A percentile compares a stretch with the other conserved stretches of the same genome.
These are phyloP conservation scores for Mycena rosella DNA, from an alignment of 768 basidiomycete genomes.

Conservation along the genomic window DNA sequence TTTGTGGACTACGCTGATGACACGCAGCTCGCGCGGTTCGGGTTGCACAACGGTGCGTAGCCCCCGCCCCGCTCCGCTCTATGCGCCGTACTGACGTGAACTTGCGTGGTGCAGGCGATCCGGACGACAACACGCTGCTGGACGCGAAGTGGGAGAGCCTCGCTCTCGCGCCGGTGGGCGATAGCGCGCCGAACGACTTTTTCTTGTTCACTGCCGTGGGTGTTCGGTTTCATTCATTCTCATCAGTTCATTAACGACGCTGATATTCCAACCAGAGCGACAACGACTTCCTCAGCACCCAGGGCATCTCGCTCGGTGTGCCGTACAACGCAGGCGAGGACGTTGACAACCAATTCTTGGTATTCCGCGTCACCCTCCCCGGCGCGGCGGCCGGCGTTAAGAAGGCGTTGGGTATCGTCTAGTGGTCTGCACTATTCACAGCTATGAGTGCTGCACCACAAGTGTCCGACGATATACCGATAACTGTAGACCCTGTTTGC, in stretches of 20 bases:
- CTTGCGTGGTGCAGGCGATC: constrained; percentile 50
- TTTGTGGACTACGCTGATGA: constrained; percentile 70
- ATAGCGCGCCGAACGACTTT: constrained; percentile 70
- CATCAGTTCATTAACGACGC: background rate
- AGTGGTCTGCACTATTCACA: too few relatives aligned
- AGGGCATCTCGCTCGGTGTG: constrained; percentile 64
- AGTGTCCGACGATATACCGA: too few relatives aligned
- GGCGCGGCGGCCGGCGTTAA: constrained; percentile 38
- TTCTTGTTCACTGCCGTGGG: constrained; percentile 75
- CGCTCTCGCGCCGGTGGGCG: constrained; percentile 67
- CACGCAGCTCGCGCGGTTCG: constrained; percentile 69
- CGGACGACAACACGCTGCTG: constrained; percentile 65
- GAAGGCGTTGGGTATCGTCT: background rate
- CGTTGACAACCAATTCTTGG: constrained; percentile 73
- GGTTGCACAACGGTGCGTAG: constrained; percentile 69
- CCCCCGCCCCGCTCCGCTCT: background rate
- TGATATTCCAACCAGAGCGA: constrained; percentile 56
- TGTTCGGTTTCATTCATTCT: constrained; percentile 23
- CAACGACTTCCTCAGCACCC: constrained; percentile 71
- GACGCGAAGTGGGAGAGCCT: constrained; percentile 78
- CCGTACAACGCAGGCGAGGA: constrained; percentile 68
- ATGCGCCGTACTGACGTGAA: background rate
- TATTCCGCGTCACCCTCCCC: constrained; percentile 71
- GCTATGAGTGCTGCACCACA: too few relatives aligned
- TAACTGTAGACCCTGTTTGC: too few relatives aligned